These are phyloP conservation scores for Cladosporium phlei DNA, from an alignment of 2,329 filamentous ascomycete species.

Conservation along the genomic window DNA sequence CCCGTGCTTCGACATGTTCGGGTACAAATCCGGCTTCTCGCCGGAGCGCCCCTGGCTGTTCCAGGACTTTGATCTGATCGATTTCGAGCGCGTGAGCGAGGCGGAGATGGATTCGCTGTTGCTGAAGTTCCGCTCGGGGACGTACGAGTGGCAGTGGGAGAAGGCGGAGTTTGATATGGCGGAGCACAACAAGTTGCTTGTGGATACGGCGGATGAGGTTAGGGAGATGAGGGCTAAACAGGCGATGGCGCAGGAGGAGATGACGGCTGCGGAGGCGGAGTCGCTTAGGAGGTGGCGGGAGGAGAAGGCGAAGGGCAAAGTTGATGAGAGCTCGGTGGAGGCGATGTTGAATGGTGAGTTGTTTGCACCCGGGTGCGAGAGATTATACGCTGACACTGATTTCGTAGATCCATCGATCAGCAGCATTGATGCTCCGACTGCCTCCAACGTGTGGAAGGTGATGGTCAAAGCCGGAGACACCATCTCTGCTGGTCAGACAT, in stretches of 20 bases:
- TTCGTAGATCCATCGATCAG: constrained; percentile 32
- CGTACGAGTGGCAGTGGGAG: constrained; percentile 50
- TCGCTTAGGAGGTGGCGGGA: constrained; percentile 39
- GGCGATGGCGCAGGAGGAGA: constrained; percentile 44
- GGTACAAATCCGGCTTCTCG: constrained; percentile 48
- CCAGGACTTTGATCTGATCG: constrained; percentile 53
- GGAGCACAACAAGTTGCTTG: constrained; percentile 48
- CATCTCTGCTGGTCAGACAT: constrained; percentile 31
- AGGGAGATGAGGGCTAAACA: constrained; percentile 43
- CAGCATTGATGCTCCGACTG: constrained; percentile 39
- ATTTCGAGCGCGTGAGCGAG: constrained; percentile 51
- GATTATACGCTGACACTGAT: neutral
- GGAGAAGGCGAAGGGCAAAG: constrained; percentile 40
- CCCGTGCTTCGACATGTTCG: constrained; percentile 50
- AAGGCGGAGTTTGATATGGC: constrained; percentile 52
- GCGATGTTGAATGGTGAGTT: constrained; percentile 44
- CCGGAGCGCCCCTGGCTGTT: constrained; percentile 50
- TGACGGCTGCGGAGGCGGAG: constrained; percentile 46
- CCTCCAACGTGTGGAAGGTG: constrained; percentile 45
- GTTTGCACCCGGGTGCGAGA: no score
- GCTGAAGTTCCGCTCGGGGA: constrained; percentile 46
- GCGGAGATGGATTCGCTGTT: constrained; percentile 48
- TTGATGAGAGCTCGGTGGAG: constrained; percentile 48
- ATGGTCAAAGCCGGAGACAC: constrained; percentile 36
- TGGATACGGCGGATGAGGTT: constrained; percentile 46